Evolutionary conservation across 2,329 filamentous ascomycete genomes (phyloP).

Genomic region (Volutella citrinella): DNA sequence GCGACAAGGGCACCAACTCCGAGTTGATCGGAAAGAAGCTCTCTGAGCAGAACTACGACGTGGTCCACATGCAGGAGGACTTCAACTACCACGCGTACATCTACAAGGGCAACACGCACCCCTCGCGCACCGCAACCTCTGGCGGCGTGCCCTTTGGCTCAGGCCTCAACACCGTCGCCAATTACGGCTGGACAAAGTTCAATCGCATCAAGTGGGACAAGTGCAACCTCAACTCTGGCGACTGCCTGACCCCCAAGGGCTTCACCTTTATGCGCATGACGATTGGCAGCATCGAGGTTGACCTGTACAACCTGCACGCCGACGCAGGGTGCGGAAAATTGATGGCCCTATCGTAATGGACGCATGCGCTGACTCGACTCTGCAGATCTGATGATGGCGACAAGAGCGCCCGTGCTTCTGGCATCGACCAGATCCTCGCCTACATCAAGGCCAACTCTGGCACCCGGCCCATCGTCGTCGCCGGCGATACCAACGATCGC

Average conservation of each 20-base stretch:
- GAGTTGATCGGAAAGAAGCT: constrained; percentile 55
- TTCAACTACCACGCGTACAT: constrained; percentile 67
- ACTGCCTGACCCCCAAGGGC: constrained; percentile 68
- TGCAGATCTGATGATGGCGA: constrained; percentile 51
- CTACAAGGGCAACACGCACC: constrained; percentile 58
- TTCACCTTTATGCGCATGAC: constrained; percentile 64
- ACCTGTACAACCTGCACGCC: constrained; percentile 65
- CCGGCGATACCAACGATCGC: constrained; percentile 63
- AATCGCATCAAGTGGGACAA: constrained; percentile 56
- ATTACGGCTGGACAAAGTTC: constrained; percentile 52
- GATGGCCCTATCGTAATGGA: too few relatives aligned
- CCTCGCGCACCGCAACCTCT: constrained; percentile 60
- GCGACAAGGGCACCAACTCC: constrained; percentile 59
- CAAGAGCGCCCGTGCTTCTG: constrained; percentile 52
- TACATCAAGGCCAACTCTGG: constrained; percentile 54
- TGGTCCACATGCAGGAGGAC: constrained; percentile 67
- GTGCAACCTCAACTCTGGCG: constrained; percentile 55
- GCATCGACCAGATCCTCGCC: constrained; percentile 56
- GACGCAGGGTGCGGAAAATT: constrained; percentile 48
- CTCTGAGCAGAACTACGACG: constrained; percentile 53
- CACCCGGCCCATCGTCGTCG: constrained; percentile 61
- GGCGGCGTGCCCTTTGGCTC: constrained; percentile 62
- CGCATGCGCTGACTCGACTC: too few relatives aligned
- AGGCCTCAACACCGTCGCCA: constrained; percentile 62
- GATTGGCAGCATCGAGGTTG: constrained; percentile 54